Percentiles rank a stretch among this genome's conserved stretches.
Conservation (phyloP, 495 filamentous ascomycete genomes). For the Lasiosphaeris hirsuta region DNA sequence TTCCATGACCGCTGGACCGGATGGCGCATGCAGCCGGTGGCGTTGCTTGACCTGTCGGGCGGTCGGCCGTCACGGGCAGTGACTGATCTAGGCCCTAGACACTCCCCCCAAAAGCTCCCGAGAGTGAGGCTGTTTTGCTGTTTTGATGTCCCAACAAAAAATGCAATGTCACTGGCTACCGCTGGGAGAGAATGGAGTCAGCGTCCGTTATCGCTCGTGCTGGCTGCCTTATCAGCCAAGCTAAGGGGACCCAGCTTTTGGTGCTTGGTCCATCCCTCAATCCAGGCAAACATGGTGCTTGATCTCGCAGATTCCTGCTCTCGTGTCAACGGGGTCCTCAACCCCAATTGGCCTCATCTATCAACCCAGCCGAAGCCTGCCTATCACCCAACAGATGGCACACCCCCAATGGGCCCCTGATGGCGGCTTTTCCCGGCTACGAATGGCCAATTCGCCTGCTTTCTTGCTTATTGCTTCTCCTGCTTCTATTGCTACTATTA, state of each 20-base stretch:
- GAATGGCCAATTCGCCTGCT: neutral
- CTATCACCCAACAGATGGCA: neutral
- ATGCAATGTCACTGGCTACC: neutral
- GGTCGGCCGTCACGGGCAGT: neutral
- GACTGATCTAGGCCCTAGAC: neutral
- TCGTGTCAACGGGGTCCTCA: neutral
- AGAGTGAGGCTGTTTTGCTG: conserved; percentile 7
- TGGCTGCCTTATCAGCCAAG: neutral
- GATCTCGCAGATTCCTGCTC: too few relatives aligned
- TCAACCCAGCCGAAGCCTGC: neutral
- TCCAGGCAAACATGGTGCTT: too few relatives aligned
- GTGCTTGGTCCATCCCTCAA: too few relatives aligned
- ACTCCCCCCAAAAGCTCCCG: neutral
- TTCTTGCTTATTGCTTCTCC: neutral
- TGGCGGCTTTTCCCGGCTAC: too few relatives aligned
- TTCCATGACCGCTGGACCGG: neutral
- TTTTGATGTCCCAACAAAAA: neutral
- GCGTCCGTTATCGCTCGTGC: conserved; percentile 1
- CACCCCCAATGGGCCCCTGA: too few relatives aligned
- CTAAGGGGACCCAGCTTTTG: neutral
- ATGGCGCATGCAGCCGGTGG: conserved; percentile 1
- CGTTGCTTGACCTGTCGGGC: conserved; percentile 9
- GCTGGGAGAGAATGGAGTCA: neutral
- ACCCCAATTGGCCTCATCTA: conserved; percentile 1
- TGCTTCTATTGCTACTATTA: too few relatives aligned